Evolutionary conservation across 805 yeast genomes (phyloP).

Genomic region (Blastobotrys mokoenaii): DNA sequence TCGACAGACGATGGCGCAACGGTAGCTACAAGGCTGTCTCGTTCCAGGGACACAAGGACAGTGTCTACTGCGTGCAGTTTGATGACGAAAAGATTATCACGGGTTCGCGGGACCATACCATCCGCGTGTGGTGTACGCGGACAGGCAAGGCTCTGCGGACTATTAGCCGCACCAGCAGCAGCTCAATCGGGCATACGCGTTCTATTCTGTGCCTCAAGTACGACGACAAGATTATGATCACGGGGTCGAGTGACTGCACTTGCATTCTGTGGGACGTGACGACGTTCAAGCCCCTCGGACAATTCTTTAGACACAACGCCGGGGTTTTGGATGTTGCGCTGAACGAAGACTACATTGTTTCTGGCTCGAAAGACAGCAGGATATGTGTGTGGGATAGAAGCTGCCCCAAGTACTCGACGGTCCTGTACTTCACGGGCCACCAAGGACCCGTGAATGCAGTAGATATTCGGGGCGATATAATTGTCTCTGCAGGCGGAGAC

Average conservation of each 20-base stretch:
- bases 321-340: conserved; percentile 26
- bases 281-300: conserved; percentile 17
- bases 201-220: conserved; percentile 27
- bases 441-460: conserved; percentile 32
- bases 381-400: conserved; percentile 26
- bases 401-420: conserved; percentile 12
- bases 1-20: conserved; percentile 23
- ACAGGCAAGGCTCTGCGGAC: conserved; percentile 16
- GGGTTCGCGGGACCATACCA: conserved; percentile 48
- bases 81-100: conserved; percentile 65
- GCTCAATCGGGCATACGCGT: conserved; percentile 21
- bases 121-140: conserved; percentile 28
- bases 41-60: conserved; percentile 64
- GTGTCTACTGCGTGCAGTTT: conserved; percentile 74
- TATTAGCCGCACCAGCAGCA: conserved; percentile 9
- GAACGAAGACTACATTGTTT: conserved; percentile 20
- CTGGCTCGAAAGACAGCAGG: conserved; percentile 30
- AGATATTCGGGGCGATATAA: conserved; percentile 17
- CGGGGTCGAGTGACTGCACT: conserved; percentile 30
- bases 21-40: conserved; percentile 15
- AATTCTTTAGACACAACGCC: conserved; percentile 19
- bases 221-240: conserved; percentile 23
- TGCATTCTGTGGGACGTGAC: conserved; percentile 27
- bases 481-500: conserved; percentile 48
- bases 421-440: conserved; percentile 22